phyloP scores from a whole-genome alignment of 129 eudicot genomes.

The Solidago caesia region DNA sequence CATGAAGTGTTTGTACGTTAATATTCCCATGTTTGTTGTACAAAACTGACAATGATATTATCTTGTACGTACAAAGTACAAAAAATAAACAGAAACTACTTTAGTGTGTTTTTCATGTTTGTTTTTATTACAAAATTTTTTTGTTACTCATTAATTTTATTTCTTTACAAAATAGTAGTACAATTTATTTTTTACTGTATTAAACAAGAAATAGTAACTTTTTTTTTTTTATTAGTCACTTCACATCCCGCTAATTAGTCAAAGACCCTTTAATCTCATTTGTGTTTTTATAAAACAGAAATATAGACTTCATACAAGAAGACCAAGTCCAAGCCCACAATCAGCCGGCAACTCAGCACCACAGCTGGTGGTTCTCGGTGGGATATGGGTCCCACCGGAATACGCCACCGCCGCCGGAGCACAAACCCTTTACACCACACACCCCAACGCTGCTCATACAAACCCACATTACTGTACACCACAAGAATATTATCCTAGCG shows the following conservation, averaged over 20 bases:
- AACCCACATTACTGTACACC: slow-evolving; percentile 58
- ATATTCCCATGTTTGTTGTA: slow-evolving; percentile 21
- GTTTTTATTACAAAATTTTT: not conserved
- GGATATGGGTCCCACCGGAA: slow-evolving; percentile 98
- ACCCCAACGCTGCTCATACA: slow-evolving; percentile 45
- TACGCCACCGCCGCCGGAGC: slow-evolving; percentile 71
- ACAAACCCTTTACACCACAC: slow-evolving; percentile 63
- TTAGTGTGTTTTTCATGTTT: slow-evolving; percentile 14
- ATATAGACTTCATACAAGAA: slow-evolving; percentile 93
- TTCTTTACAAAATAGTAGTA: too few relatives aligned
- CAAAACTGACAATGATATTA: slow-evolving; percentile 25
- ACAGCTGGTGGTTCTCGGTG: slow-evolving; percentile 86
- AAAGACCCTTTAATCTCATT: not conserved
- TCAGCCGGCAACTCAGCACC: slow-evolving; percentile 51
- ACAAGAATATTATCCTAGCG: slow-evolving; percentile 62
- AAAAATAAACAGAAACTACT: slow-evolving; percentile 18
- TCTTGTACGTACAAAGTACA: slow-evolving; percentile 23
- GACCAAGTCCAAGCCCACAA: slow-evolving; percentile 93
- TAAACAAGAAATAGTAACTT: too few relatives aligned
- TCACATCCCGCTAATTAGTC: slow-evolving; percentile 22
- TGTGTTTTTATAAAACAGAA: slow-evolving; percentile 48
- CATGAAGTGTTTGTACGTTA: slow-evolving; percentile 22
- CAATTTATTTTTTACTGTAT: too few relatives aligned
- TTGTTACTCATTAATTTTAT: too few relatives aligned
- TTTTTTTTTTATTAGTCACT: not conserved